These are phyloP conservation scores for Diaporthe australafricana DNA, from an alignment of 2,329 filamentous ascomycete genomes.

Conservation along the genomic window DNA sequence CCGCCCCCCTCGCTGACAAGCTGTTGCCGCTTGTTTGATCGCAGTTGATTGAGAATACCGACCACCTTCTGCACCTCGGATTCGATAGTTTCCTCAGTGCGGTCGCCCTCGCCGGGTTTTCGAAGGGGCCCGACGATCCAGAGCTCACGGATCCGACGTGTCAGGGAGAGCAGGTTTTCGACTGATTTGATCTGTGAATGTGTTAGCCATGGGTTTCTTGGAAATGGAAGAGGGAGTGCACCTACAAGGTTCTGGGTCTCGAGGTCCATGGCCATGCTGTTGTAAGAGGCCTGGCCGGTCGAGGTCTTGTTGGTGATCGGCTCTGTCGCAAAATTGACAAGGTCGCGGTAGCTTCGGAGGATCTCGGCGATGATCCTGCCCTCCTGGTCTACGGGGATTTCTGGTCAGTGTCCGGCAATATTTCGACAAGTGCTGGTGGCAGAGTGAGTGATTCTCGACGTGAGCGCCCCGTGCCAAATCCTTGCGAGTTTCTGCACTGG, in stretches of 20 bases:
- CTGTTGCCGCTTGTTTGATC: constrained; percentile 41
- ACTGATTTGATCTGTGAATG: constrained; percentile 51
- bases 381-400: constrained; percentile 54
- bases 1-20: constrained; percentile 39
- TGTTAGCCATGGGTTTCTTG: neutral
- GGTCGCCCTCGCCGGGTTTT: constrained; percentile 55
- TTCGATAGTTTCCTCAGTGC: constrained; percentile 49
- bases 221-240: neutral
- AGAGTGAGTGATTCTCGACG: neutral
- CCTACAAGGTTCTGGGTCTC: constrained; percentile 52
- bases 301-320: constrained; percentile 49
- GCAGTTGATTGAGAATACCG: constrained; percentile 46
- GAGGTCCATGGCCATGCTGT: constrained; percentile 54
- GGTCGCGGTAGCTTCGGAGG: constrained; percentile 56
- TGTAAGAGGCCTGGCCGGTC: constrained; percentile 52
- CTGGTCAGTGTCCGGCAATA: constrained; percentile 25
- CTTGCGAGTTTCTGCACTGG: neutral
- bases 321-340: constrained; percentile 53
- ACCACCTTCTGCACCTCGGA: constrained; percentile 52
- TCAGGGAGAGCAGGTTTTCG: constrained; percentile 59
- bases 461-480: neutral
- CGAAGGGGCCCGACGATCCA: constrained; percentile 62
- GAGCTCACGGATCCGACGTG: constrained; percentile 60
- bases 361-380: constrained; percentile 57
- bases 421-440: neutral